Evolutionary conservation across 495 filamentous ascomycete genomes (phyloP), one percentile per base, ranked within the genome.

Genomic region (Penicillium verhagenii): DNA sequence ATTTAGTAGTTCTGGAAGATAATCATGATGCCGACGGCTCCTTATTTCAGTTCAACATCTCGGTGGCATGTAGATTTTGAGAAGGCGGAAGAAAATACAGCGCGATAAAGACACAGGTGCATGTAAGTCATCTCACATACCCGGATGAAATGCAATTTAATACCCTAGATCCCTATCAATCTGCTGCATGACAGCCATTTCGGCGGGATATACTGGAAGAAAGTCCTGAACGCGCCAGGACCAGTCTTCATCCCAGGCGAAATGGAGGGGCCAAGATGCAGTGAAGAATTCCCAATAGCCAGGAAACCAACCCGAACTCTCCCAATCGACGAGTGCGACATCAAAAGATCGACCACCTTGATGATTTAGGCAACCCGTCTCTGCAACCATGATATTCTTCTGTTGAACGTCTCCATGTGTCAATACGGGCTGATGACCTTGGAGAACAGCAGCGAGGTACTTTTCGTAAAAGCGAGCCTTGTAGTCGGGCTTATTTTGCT

Each of bases 351-450:
- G 60, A 29, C 56, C 60, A 42, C 58, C 66, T 53, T 62, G 58
- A 42, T 58, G 37, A 20, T 64, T 66, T 39, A 3, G 50, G 16
- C 43, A 8, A 44, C 29, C 61, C n/a, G 14, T 64, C 46, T 67
- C 59, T n/a, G 19, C 53, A 38, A 65, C 57, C 53, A 67, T 58
- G 51, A 67, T 67, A 40, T 69, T 67, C 53, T 67, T 69, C 56
- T 59, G 56, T 53, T 69, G 64, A 47, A 61, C 39, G 35, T 67
- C 64, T 40, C 66, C 61, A 51, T 70, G 67, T 18, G 64, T 67
- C 38, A 69, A 56, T 19, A 56, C 67, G 0, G 66, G 63, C 56
- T 48, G 58, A 33, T 69, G 64, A 37, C 64, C 61, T 52, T 64
- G 48, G 39, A 64, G 55, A 24, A 63, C 39, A 37, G 33, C 31